Evolutionary conservation across 305 asterid genomes (phyloP), one percentile per base, ranked within the genome.

Genomic region (Stenogyne calaminthoides): DNA sequence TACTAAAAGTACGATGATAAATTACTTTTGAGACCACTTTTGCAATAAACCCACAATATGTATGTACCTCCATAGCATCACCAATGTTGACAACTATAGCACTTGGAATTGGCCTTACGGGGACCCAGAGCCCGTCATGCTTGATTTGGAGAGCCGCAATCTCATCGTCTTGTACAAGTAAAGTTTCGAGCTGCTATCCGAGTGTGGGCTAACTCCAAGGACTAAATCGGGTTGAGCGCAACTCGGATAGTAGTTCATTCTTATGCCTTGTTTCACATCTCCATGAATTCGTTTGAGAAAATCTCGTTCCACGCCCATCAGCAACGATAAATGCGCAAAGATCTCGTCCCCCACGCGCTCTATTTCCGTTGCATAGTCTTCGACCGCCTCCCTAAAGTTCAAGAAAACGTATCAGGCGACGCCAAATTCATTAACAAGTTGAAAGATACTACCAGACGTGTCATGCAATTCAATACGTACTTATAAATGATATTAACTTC

Each of bases 151-250:
- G 74, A 52, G 78, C 86, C 0, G 77, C 64, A 12, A 77, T 10
- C 4, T 70, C 82, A 6, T 79, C 82, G 19, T 83, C 86, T 72
- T 85, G 89, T 12, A 73, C 9, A 25, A 83, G 77, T 44, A 85
- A 9, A 36, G 84, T 83, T n/a, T 77, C 62, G 87, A 79, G 76
- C 75, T 58, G 51, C 47, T 1, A 42, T 85, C 86, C 6, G 87
- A 81, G 64, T 83, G 87, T 14, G 87, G 89, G 60, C 89, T 81
- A 49, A 85, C 80, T 32, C 86, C 89, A 16, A 81, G 77, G 51
- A 85, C 89, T 36, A 79, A 69, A 64, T 83, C 87, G 22, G 89
- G 84, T 8, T 82, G 56, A 5, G 76, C 72, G 64, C 88, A 81
- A 6, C 66, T 73, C 4, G 86, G 85, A 27, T 86, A 81, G 71